phyloP scores from a whole-genome alignment of 139 green algal species.

The Monoraphidium neglectum region DNA sequence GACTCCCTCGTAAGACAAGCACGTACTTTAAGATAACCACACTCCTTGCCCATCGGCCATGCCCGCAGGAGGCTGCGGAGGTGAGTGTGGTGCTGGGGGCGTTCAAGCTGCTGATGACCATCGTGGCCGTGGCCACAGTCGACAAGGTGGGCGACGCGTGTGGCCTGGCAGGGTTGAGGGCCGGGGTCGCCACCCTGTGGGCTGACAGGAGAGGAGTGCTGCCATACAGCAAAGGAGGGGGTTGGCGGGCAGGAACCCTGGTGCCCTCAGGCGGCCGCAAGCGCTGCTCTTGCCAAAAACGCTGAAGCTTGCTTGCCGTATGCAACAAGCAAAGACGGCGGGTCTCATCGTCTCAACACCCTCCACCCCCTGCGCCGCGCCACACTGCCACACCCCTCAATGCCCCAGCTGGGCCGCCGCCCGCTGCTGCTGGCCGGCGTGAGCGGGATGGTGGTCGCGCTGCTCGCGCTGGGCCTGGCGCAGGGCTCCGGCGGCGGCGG shows the following conservation, averaged over 20 bases:
- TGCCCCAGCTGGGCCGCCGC: conserved; percentile 62
- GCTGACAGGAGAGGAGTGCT: conserved; percentile 58
- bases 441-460: conserved; percentile 58
- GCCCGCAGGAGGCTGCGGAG: conserved; percentile 61
- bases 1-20: too few relatives aligned
- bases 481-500: conserved; percentile 7
- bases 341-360: too few relatives aligned
- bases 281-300: too few relatives aligned
- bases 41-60: too few relatives aligned
- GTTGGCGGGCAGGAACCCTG: conserved; percentile 14
- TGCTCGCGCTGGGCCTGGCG: conserved; percentile 59
- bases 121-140: conserved; percentile 78
- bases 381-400: too few relatives aligned
- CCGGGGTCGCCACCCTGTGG: conserved; percentile 73
- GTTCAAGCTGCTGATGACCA: conserved; percentile 92
- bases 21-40: too few relatives aligned
- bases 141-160: conserved; percentile 60
- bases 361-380: too few relatives aligned
- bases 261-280: too few relatives aligned
- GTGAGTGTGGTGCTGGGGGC: conserved; percentile 76
- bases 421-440: conserved; percentile 88
- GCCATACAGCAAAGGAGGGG: too few relatives aligned
- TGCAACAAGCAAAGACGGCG: too few relatives aligned
- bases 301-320: too few relatives aligned
- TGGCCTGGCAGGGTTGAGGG: conserved; percentile 44